phyloP scores from a whole-genome alignment of 495 filamentous ascomycete species.

The Aspergillus carlsbadensis region DNA sequence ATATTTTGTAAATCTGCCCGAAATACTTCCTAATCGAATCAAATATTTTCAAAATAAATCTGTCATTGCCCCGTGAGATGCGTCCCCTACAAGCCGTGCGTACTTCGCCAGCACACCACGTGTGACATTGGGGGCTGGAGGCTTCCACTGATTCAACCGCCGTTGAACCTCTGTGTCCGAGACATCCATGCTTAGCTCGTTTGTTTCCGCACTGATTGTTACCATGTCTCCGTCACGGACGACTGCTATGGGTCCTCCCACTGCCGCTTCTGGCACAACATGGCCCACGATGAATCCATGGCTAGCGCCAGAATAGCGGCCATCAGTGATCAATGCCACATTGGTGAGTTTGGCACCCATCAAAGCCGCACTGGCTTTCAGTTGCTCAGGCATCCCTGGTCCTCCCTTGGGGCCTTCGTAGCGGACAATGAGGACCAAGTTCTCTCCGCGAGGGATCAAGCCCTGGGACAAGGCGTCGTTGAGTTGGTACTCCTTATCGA shows the following conservation, averaged over 20 bases:
- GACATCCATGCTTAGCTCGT: constrained; percentile 73
- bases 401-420: constrained; percentile 96
- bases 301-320: constrained; percentile 83
- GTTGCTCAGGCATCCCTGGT: constrained; percentile 98
- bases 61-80: constrained; percentile 65
- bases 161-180: constrained; percentile 69
- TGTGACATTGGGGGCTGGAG: constrained; percentile 71
- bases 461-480: constrained; percentile 72
- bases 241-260: constrained; percentile 78
- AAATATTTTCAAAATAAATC: constrained; percentile 39
- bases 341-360: constrained; percentile 91
- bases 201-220: constrained; percentile 81
- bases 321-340: constrained; percentile 91
- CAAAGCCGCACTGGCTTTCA: constrained; percentile 82
- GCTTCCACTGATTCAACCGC: constrained; percentile 69
- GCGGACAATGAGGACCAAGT: constrained; percentile 88
- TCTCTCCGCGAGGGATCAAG: constrained; percentile 71
- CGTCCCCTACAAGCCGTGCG: constrained; percentile 70
- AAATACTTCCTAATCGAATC: background rate
- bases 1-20: background rate
- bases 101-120: constrained; percentile 92
- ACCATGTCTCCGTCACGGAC: constrained; percentile 80
- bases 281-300: constrained; percentile 98
- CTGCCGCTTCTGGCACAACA: constrained; percentile 86
- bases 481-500: constrained; percentile 82